Base-by-base conservation (phyloP, 352 stramenopile species). In the Pythium folliculosum region DNA sequence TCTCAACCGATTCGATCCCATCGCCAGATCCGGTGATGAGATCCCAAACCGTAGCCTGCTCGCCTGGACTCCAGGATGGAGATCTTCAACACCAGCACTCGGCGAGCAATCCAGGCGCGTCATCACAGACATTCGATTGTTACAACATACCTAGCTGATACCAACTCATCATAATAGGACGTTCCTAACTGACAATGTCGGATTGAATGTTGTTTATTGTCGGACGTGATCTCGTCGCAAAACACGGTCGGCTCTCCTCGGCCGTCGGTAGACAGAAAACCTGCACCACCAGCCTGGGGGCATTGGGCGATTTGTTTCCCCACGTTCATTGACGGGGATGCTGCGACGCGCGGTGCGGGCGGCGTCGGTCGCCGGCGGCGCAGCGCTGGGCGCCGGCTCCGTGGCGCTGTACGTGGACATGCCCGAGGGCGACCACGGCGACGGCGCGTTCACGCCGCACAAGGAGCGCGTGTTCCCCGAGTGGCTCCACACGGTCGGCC, bases 401-500 rank as follows among this genome's bases (percentile, higher is more conserved):
- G 58, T 67, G 1, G 72, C 81, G 17, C 69, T 94, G 27, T 88
- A 81, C 47, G 69, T 91, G 64, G 87, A 95, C 57, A 77, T 84
- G 27, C 83, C 83, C 8, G 62, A 72, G 30, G 82, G 71, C 30
- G 87, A 95, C 63, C 40, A 72, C 22, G 77, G 72, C 25, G 83
- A 91, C 60, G 85, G 77, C 30, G 45, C 51, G 45, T 92, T 72
- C 44, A 45, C 67, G 19, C 60, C 53, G 5, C 67, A 69, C 21
- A 75, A 73, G 1, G 19, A 73, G 19, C 72, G 70, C n/a, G 57
- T 76, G 37, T 92, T 91, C 65, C 87, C 84, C 21, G 76, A 82
- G 58, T 94, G 85, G 81, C 54, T 91, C 32, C 81, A 91, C 67
- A 70, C 90, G 55, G 48, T 89, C 21, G 84, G 57, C 6, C 76